Conservation (phyloP, 2,329 filamentous ascomycete species). For the Fusarium acutatum region DNA sequence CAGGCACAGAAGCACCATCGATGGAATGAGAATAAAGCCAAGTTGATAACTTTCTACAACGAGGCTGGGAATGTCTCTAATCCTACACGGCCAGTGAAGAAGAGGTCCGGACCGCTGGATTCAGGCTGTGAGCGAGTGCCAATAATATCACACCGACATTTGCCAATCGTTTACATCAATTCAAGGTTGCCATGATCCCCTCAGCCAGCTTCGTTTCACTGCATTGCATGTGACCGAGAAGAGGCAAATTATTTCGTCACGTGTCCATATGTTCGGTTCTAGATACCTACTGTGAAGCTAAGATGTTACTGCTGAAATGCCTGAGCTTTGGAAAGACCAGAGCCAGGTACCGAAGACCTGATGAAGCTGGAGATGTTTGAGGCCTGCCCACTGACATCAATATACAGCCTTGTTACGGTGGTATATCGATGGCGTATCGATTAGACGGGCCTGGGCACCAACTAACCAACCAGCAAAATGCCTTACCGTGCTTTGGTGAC, state of each 20-base stretch:
- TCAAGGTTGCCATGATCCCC: conserved; percentile 2
- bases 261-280: conserved; percentile 9
- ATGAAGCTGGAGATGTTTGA: conserved; percentile 6
- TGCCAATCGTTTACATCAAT: conserved; percentile 31
- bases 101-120: conserved; percentile 26
- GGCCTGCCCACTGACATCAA: conserved; percentile 5
- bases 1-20: not conserved
- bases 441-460: not conserved
- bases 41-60: conserved; percentile 1
- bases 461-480: not conserved
- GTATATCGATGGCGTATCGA: conserved; percentile 25
- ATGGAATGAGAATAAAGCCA: not conserved
- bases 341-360: not conserved
- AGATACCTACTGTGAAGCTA: not conserved
- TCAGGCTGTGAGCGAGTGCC: conserved; percentile 16
- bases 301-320: not conserved
- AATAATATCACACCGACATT: conserved; percentile 40
- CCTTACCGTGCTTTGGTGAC: conserved; percentile 13
- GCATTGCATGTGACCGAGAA: conserved; percentile 24
- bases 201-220: conserved; percentile 11
- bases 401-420: conserved; percentile 5
- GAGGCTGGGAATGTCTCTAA: conserved; percentile 32
- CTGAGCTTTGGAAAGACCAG: not conserved
- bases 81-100: conserved; percentile 16
- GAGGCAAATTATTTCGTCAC: conserved; percentile 27